These are phyloP conservation scores for Venturia pyrina DNA, from an alignment of 2,329 filamentous ascomycete species.

Conservation along the genomic window DNA sequence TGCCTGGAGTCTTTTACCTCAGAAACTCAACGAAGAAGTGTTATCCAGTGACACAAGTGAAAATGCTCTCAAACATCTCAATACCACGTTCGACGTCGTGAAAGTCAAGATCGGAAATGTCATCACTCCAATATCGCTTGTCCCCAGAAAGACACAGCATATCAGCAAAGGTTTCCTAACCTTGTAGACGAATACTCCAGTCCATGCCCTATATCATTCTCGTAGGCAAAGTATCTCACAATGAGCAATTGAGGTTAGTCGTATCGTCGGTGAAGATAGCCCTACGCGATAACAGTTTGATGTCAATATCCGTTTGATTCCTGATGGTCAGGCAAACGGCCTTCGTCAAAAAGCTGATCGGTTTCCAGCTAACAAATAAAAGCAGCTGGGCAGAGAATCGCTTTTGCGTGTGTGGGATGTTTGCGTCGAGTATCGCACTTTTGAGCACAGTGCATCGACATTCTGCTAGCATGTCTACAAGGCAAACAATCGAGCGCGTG, in stretches of 20 bases:
- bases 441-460: no score
- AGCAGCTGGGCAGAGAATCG: background rate
- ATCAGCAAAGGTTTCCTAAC: background rate
- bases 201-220: background rate
- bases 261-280: background rate
- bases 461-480: no score
- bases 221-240: background rate
- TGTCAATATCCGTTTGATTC: background rate
- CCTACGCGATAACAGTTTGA: background rate
- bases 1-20: constrained; percentile 53
- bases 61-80: constrained; percentile 17
- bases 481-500: no score
- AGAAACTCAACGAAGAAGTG: constrained; percentile 3
- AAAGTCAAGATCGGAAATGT: constrained; percentile 40
- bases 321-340: background rate
- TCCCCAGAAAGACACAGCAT: background rate
- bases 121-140: background rate
- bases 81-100: constrained; percentile 28
- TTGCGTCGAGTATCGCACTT: no score
- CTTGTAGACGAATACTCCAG: background rate
- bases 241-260: background rate
- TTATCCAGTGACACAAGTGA: constrained; percentile 12
- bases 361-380: background rate
- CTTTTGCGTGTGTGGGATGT: background rate
- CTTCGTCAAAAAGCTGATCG: background rate